Conservation (phyloP, 768 basidiomycete species). For the Hygrophoropsis aurantiaca region DNA sequence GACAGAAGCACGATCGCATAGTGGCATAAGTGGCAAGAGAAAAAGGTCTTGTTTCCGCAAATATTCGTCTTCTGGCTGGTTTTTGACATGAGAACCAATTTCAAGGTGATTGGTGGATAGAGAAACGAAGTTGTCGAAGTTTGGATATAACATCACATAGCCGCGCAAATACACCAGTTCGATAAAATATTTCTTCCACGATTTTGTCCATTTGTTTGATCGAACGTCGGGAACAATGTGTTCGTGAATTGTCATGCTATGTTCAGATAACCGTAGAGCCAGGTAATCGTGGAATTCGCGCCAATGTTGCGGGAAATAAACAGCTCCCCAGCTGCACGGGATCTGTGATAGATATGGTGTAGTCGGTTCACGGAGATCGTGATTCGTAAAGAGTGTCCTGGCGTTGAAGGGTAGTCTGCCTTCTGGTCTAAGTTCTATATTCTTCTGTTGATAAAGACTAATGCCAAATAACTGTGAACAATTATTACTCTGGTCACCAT, state of each 20-base stretch:
- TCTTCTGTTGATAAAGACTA: conserved; percentile 86
- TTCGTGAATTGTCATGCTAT: conserved; percentile 27
- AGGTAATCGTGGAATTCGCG: conserved; percentile 83
- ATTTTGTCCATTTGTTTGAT: conserved; percentile 77
- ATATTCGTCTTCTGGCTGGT: conserved; percentile 44
- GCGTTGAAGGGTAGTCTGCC: conserved; percentile 73
- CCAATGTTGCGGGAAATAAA: conserved; percentile 91
- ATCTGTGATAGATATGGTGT: conserved; percentile 84
- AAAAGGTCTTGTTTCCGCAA: conserved; percentile 63
- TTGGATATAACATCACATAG: conserved; percentile 89
- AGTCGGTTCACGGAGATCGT: conserved; percentile 39
- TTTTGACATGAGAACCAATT: conserved; percentile 76
- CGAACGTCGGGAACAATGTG: conserved; percentile 71
- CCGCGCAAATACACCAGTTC: conserved; percentile 80
- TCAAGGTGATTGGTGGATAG: conserved; percentile 92
- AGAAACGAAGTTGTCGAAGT: conserved; percentile 68
- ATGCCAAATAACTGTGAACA: conserved; percentile 68
- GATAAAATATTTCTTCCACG: conserved; percentile 91
- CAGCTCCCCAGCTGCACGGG: conserved; percentile 90
- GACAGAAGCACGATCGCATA: conserved; percentile 20
- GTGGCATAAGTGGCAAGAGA: conserved; percentile 65
- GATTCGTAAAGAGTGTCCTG: conserved; percentile 49
- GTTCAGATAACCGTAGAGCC: conserved; percentile 62
- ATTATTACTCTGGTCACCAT: conserved; percentile 43
- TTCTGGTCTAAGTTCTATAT: conserved; percentile 65